Conservation (phyloP, 2,329 filamentous ascomycete genomes). For the Paraconiothyrium sp. region DNA sequence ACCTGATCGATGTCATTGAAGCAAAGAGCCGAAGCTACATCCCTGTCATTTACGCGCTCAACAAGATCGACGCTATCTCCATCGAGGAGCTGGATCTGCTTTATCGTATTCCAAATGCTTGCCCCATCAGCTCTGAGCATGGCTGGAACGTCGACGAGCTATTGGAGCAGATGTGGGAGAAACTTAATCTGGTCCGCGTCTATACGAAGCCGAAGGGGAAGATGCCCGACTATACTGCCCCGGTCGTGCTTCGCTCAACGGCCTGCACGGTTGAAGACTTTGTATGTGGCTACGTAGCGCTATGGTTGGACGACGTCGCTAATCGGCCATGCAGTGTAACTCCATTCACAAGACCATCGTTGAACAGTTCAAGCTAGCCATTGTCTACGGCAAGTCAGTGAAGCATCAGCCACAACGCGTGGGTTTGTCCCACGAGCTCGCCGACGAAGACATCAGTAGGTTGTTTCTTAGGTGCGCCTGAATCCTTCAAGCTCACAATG, state of each 20-base stretch:
- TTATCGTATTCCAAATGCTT: slow-evolving; percentile 95
- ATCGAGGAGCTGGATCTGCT: slow-evolving; percentile 97
- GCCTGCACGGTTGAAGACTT: slow-evolving; percentile 96
- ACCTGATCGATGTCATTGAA: slow-evolving; percentile 94
- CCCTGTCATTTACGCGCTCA: slow-evolving; percentile 97
- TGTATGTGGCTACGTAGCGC: slow-evolving; percentile 66
- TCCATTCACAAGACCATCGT: slow-evolving; percentile 95
- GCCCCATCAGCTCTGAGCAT: slow-evolving; percentile 92
- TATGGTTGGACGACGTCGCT: slow-evolving; percentile 39
- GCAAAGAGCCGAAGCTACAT: slow-evolving; percentile 96
- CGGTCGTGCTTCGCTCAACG: slow-evolving; percentile 84
- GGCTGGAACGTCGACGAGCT: slow-evolving; percentile 99
- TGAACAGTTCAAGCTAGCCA: slow-evolving; percentile 92
- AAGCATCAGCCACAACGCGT: slow-evolving; percentile 99
- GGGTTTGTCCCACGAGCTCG: slow-evolving; percentile 87
- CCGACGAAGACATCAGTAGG: slow-evolving; percentile 96
- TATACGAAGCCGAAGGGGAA: slow-evolving; percentile 99
- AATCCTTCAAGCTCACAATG: slow-evolving; percentile 33
- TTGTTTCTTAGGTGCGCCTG: slow-evolving; percentile 24
- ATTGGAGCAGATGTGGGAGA: slow-evolving; percentile 98
- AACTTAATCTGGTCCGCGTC: slow-evolving; percentile 86
- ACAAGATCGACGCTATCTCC: slow-evolving; percentile 98
- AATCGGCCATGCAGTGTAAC: slow-evolving; percentile 75
- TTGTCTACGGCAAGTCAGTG: slow-evolving; percentile 97
- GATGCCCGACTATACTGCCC: slow-evolving; percentile 88